These are phyloP conservation scores for Hirschfeldia incana DNA, from an alignment of 345 rosid species.

Conservation along the genomic window DNA sequence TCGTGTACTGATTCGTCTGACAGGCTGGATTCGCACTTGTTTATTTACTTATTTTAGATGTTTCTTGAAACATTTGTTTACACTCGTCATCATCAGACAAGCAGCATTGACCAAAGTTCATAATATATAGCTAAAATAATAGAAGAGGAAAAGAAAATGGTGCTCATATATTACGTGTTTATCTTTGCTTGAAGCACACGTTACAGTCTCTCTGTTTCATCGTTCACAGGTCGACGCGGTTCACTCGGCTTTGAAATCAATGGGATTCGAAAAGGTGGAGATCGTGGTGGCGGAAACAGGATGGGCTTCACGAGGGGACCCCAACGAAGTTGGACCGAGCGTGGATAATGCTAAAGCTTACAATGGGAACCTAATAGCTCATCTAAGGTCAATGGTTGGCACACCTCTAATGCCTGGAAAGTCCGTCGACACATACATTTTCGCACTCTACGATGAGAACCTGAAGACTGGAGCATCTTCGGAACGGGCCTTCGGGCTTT, in stretches of 20 bases:
- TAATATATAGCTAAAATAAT: neutral
- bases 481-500: constrained; percentile 82
- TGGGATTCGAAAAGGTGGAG: constrained; percentile 76
- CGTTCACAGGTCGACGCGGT: constrained; percentile 78
- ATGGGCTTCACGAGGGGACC: constrained; percentile 80
- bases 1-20: constrained; percentile 15
- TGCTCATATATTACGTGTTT: neutral
- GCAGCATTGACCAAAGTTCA: constrained; percentile 5
- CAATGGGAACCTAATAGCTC: constrained; percentile 82
- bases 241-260: constrained; percentile 69
- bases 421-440: constrained; percentile 84
- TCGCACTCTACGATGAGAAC: constrained; percentile 87
- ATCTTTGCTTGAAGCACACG: constrained; percentile 20
- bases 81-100: constrained; percentile 20
- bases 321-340: constrained; percentile 72
- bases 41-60: constrained; percentile 18
- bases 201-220: constrained; percentile 14
- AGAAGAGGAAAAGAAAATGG: neutral
- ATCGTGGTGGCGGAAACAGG: constrained; percentile 93
- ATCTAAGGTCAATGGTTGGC: constrained; percentile 74
- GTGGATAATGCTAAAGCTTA: constrained; percentile 89
- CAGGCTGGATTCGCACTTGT: constrained; percentile 39
- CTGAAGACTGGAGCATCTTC: constrained; percentile 77
- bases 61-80: constrained; percentile 26
- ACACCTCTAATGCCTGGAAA: constrained; percentile 96